A percentile compares a stretch with the other conserved stretches of the same genome.
phyloP scores from a whole-genome alignment of 805 yeast genomes.

The Teunomyces cretensis region DNA sequence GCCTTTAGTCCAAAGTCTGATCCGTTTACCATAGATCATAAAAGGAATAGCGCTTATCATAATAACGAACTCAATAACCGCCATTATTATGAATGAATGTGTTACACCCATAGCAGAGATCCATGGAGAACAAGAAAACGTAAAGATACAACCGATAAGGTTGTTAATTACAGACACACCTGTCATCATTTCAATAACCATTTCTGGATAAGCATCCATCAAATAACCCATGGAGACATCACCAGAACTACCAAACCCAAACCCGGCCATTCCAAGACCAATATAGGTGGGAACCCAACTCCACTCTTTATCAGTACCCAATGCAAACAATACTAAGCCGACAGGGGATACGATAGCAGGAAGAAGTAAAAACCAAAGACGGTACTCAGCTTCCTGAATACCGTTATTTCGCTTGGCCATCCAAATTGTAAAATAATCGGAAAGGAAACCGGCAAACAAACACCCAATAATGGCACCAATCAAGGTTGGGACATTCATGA shows the following conservation, averaged over 20 bases:
- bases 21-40: slow-evolving; percentile 57
- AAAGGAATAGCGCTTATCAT: slow-evolving; percentile 58
- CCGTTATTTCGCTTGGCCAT: slow-evolving; percentile 61
- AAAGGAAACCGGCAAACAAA: slow-evolving; percentile 58
- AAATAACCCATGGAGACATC: slow-evolving; percentile 67
- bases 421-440: slow-evolving; percentile 62
- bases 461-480: slow-evolving; percentile 69
- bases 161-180: slow-evolving; percentile 67
- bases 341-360: slow-evolving; percentile 60
- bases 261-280: slow-evolving; percentile 64
- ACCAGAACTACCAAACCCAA: slow-evolving; percentile 70
- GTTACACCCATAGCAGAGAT: slow-evolving; percentile 55
- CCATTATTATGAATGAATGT: slow-evolving; percentile 59
- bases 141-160: slow-evolving; percentile 62
- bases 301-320: slow-evolving; percentile 59
- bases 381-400: slow-evolving; percentile 62
- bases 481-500: slow-evolving; percentile 72
- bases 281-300: slow-evolving; percentile 55
- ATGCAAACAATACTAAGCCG: slow-evolving; percentile 65
- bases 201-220: slow-evolving; percentile 69
- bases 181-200: slow-evolving; percentile 70
- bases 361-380: slow-evolving; percentile 55
- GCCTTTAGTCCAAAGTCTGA: slow-evolving; percentile 58
- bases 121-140: slow-evolving; percentile 65
- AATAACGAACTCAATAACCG: slow-evolving; percentile 58